A percentile compares a stretch with the other conserved stretches of the same genome.
These are phyloP conservation scores for Sphagnum fallax DNA, from an alignment of 228 moss, liverwort and hornwort species.

Conservation along the genomic window DNA sequence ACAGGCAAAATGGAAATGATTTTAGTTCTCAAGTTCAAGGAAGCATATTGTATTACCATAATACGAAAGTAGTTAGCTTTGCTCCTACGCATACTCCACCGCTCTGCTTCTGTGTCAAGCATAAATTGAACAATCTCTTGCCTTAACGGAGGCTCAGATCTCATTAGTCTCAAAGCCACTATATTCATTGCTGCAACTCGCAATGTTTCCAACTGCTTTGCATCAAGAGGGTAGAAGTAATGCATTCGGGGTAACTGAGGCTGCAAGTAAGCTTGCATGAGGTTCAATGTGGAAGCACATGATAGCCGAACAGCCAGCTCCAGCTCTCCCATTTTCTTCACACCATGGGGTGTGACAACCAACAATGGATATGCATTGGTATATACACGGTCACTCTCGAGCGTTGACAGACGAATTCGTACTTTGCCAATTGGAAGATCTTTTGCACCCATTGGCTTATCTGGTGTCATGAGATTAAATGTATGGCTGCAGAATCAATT, in stretches of 20 bases:
- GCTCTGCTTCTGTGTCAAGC: slow-evolving; percentile 80
- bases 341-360: slow-evolving; percentile 76
- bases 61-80: slow-evolving; percentile 88
- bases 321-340: slow-evolving; percentile 87
- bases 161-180: slow-evolving; percentile 69
- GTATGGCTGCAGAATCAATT: slow-evolving; percentile 46
- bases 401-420: slow-evolving; percentile 72
- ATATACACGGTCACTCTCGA: slow-evolving; percentile 86
- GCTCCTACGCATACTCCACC: slow-evolving; percentile 95
- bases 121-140: slow-evolving; percentile 84
- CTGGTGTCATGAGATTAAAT: slow-evolving; percentile 30
- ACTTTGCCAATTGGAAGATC: slow-evolving; percentile 82
- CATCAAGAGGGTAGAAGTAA: slow-evolving; percentile 70
- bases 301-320: slow-evolving; percentile 76
- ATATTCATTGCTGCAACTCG: slow-evolving; percentile 84
- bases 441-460: slow-evolving; percentile 46
- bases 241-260: slow-evolving; percentile 83
- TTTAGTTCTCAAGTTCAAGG: no score
- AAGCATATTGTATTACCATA: slow-evolving; percentile 28
- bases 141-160: slow-evolving; percentile 65
- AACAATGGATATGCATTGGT: slow-evolving; percentile 80
- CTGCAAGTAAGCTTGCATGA: slow-evolving; percentile 70
- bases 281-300: slow-evolving; percentile 58
- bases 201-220: slow-evolving; percentile 40
- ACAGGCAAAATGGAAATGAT: background rate